Base-by-base conservation (phyloP, 306 rosid species). In the Quercus agrifolia region DNA sequence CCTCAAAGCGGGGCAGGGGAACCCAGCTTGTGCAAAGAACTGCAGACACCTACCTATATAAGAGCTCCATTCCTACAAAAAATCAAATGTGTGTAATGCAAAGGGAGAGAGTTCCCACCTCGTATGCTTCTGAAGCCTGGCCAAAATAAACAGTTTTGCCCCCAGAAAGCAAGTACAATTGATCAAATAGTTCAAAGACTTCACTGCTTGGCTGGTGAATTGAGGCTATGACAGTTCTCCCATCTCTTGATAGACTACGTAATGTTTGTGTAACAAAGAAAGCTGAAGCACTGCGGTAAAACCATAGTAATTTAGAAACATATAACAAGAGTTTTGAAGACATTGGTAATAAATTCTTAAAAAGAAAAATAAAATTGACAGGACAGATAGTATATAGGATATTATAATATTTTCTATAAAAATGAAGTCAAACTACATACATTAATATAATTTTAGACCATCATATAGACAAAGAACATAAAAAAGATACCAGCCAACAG, bases 131-230 rank as follows among this genome's bases (percentile, higher is more conserved):
- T 0, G 94, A 89, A 71, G 94, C 98, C 74, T 89, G 92, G 35
- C 98, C 99, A 77, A 93, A 95, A 79, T 93, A 95, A 55, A 95
- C 97, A 81, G 98, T 93, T 85, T 95, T 93, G 66, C 99, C 97
- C 0, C 98, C 90, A 33, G 99, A 95, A 70, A 95, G 98, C 89
- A 95, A 88, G 80, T 83, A 95, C 77, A 95, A 70, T 86, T 82
- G 97, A 83, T 95, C 98, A 87, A 95, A 95, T 3, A 95, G 90
- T 80, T 93, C 98, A 78, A 95, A 95, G 33, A 93, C 99, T 89
- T 95, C 98, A 91, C 99, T 95, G 84, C 99, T 95, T 0, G 99
- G 99, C 74, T 95, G 99, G 79, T 95, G 99, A 81, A 95, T 91
- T 0, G 99, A 95, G 56, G 99, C 99, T 77, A 95, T 93, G 7